These are phyloP conservation scores for Aspergillus wentii DNA, from an alignment of 495 filamentous ascomycete genomes.

Conservation along the genomic window DNA sequence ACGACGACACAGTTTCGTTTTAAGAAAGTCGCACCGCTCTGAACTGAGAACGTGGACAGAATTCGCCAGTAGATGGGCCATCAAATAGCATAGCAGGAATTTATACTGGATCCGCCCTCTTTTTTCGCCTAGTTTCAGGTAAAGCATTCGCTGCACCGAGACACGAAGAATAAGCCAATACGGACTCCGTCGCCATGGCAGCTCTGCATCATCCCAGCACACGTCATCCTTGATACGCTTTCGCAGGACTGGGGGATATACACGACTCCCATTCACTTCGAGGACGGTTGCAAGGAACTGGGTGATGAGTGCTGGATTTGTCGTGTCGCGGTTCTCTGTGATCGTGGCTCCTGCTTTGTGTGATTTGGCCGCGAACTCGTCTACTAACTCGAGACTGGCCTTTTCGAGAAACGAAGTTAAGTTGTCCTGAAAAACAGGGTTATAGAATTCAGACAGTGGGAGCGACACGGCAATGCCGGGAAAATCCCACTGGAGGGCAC, in stretches of 20 bases:
- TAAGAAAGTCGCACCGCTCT: slow-evolving; percentile 33
- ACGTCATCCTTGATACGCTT: slow-evolving; percentile 61
- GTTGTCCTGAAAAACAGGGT: slow-evolving; percentile 39
- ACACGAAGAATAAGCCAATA: slow-evolving; percentile 59
- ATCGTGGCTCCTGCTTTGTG: slow-evolving; percentile 43
- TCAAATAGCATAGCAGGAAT: slow-evolving; percentile 40
- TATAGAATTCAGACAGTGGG: slow-evolving; percentile 24
- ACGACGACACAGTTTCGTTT: slow-evolving; percentile 54
- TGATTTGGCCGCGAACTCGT: slow-evolving; percentile 43
- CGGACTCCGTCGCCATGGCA: slow-evolving; percentile 54
- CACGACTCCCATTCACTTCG: slow-evolving; percentile 41
- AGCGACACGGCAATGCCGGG: slow-evolving; percentile 35
- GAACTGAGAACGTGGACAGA: slow-evolving; percentile 15
- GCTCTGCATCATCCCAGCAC: slow-evolving; percentile 32
- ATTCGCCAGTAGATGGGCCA: slow-evolving; percentile 40
- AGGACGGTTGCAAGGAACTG: slow-evolving; percentile 53
- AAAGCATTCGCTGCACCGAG: slow-evolving; percentile 43
- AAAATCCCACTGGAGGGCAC: slow-evolving; percentile 45
- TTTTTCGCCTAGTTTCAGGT: slow-evolving; percentile 34
- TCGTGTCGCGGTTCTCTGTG: slow-evolving; percentile 51
- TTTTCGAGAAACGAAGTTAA: slow-evolving; percentile 25
- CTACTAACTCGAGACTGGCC: slow-evolving; percentile 38
- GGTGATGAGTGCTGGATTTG: slow-evolving; percentile 46
- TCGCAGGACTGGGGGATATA: slow-evolving; percentile 27
- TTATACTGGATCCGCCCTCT: slow-evolving; percentile 54